Base-by-base conservation (phyloP, 768 basidiomycete species). In the Auricularia sp. region DNA sequence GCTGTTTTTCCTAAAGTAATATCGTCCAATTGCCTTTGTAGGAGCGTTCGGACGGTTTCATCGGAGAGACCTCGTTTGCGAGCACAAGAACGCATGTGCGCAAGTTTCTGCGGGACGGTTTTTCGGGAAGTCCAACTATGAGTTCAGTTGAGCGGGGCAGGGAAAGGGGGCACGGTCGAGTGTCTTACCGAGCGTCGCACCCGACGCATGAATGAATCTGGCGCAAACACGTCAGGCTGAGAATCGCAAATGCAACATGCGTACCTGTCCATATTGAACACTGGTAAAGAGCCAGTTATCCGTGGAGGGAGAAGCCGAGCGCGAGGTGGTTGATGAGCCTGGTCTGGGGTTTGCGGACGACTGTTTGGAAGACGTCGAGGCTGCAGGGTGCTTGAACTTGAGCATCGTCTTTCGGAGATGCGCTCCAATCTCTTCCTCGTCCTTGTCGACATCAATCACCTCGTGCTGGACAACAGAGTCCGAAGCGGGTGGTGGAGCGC, bases 91-190 rank as follows among this genome's bases (percentile, higher is more conserved):
- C 79, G 79, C 47, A 94, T 82, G 71, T 94, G 92, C 2, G 78
- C 68, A 71, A 82, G 73, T 73, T 94, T 94, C 70, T 87, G 84
- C 18, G 74, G 67, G 11, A 75, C 75, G 3, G 82, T 82, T 72
- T 94, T 94, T 63, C 82, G 80, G 13, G 83, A 75, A 3, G 88
- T 92, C 91, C 91, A 93, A 1, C 73, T 73, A 10, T 33, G 18
- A 59, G 7, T 21, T 29, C 56, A 29, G 24, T 10, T 29, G 34
- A n/a, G 29, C 10, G 10, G 10, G 29, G 11, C 24, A 8, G 6
- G 24, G 18, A 4, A 33, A 14, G 8, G 13, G 21, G 24, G 24
- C 24, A 34, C 3, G 8, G 56, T 29, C 29, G 10, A 59, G 29
- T 42, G 18, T 7, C 24, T 24, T 29, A 59, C 56, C 34, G 24